Evolutionary conservation across 371 early-diverging fungal genomes (phyloP).

Genomic region (Actinomortierella wolfii): DNA sequence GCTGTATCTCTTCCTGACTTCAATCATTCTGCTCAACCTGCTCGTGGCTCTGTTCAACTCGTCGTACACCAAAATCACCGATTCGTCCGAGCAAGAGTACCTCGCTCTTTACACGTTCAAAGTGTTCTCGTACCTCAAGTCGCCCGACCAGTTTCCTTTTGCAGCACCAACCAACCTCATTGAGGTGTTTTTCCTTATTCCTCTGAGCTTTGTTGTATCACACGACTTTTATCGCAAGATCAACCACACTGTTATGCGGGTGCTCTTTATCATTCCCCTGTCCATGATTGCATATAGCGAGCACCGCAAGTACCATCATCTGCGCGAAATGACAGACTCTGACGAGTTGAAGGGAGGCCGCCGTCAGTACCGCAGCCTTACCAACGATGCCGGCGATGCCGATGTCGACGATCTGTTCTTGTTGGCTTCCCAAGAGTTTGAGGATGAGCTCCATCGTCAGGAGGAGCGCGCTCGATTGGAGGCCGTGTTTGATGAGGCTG

Average conservation of each 20-base stretch:
- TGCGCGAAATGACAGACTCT: slow-evolving; percentile 18
- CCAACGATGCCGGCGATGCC: slow-evolving; percentile 22
- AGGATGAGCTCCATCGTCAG: neutral
- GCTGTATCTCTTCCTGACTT: slow-evolving; percentile 46
- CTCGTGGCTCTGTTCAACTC: slow-evolving; percentile 48
- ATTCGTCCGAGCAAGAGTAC: slow-evolving; percentile 46
- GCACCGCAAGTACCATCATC: slow-evolving; percentile 21
- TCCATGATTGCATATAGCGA: slow-evolving; percentile 20
- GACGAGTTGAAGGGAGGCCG: slow-evolving; percentile 27
- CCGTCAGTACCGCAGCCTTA: slow-evolving; percentile 27
- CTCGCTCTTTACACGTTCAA: slow-evolving; percentile 46
- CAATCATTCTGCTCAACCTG: slow-evolving; percentile 46
- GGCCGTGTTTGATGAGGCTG: slow-evolving; percentile 13
- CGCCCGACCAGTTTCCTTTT: slow-evolving; percentile 41
- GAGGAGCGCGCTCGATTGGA: neutral
- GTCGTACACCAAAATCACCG: slow-evolving; percentile 47
- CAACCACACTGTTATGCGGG: slow-evolving; percentile 24
- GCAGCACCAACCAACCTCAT: slow-evolving; percentile 48
- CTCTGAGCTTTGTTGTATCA: slow-evolving; percentile 17
- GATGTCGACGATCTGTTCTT: slow-evolving; percentile 30
- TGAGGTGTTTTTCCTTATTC: slow-evolving; percentile 39
- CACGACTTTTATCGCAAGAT: slow-evolving; percentile 13
- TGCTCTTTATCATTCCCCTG: slow-evolving; percentile 29
- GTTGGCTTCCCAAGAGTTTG: slow-evolving; percentile 25
- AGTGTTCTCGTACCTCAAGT: slow-evolving; percentile 46